Evolutionary conservation across 2,329 filamentous ascomycete genomes (phyloP).

Genomic region (Colletotrichum abscissum): DNA sequence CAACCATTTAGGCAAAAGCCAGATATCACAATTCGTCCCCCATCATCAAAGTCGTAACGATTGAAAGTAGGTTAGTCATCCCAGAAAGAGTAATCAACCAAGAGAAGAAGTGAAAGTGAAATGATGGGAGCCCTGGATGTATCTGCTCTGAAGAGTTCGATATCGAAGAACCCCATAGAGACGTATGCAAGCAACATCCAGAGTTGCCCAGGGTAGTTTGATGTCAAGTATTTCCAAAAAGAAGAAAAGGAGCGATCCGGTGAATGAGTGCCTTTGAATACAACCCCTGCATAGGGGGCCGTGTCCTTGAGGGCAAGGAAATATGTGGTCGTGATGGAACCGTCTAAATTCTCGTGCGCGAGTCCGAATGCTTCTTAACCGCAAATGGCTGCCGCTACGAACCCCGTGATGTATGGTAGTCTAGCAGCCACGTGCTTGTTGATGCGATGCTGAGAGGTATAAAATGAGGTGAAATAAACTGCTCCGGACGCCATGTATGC

Average conservation of each 20-base stretch:
- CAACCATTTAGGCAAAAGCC: background rate
- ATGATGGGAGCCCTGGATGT: background rate
- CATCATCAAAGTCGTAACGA: constrained; percentile 36
- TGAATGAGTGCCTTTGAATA: background rate
- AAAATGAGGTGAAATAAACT: constrained; percentile 31
- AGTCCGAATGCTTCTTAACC: constrained; percentile 29
- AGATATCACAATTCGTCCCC: constrained; percentile 18
- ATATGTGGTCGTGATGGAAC: constrained; percentile 27
- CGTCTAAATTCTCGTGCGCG: constrained; percentile 28
- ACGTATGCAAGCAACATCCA: constrained; percentile 6
- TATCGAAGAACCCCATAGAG: background rate
- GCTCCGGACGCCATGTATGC: constrained; percentile 38
- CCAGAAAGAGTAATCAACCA: constrained; percentile 21
- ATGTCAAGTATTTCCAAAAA: constrained; percentile 32
- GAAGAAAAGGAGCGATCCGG: background rate
- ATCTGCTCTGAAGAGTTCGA: background rate
- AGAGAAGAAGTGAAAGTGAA: constrained; percentile 16
- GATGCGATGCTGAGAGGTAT: constrained; percentile 35
- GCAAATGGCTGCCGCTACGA: constrained; percentile 25
- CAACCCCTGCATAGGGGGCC: background rate
- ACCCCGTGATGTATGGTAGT: background rate
- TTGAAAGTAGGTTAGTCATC: constrained; percentile 35
- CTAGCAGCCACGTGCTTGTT: constrained; percentile 15
- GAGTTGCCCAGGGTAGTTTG: background rate
- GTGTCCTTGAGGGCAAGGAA: background rate